These are phyloP conservation scores for Podospora australis DNA, from an alignment of 495 filamentous ascomycete genomes.

Conservation along the genomic window DNA sequence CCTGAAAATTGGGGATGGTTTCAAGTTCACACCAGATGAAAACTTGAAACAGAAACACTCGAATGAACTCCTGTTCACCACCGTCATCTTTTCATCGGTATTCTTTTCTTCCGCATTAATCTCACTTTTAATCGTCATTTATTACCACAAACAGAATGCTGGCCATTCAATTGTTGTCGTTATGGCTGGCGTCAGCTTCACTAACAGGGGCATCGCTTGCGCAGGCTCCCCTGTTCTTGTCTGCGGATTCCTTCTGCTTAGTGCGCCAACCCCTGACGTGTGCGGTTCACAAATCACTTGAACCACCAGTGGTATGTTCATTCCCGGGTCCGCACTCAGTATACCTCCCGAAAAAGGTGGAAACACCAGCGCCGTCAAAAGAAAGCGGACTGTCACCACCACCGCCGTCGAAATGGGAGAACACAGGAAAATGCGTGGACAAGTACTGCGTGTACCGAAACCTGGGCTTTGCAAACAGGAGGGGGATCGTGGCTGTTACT, in stretches of 20 bases:
- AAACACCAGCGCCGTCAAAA: background rate
- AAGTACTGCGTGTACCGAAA: constrained; percentile 26
- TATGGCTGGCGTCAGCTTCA: background rate
- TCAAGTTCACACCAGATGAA: too few relatives aligned
- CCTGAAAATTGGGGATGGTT: too few relatives aligned
- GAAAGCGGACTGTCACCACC: background rate
- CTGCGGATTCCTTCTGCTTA: too few relatives aligned
- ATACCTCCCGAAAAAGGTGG: background rate
- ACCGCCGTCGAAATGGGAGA: constrained; percentile 7
- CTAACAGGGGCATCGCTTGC: too few relatives aligned
- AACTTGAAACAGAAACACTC: too few relatives aligned
- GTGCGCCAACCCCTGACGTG: too few relatives aligned
- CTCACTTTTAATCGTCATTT: too few relatives aligned
- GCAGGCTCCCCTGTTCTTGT: too few relatives aligned
- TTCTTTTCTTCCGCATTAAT: too few relatives aligned
- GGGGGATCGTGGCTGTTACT: constrained; percentile 24
- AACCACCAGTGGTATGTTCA: background rate
- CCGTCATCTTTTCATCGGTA: too few relatives aligned
- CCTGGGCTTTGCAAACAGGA: constrained; percentile 15
- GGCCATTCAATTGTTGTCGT: background rate
- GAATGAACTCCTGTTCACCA: too few relatives aligned
- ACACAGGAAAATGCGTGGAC: constrained; percentile 11
- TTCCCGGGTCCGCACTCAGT: background rate
- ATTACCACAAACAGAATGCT: background rate
- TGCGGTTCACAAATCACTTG: background rate